phyloP scores from a whole-genome alignment of 2,329 filamentous ascomycete species.

The Geosmithia flava region DNA sequence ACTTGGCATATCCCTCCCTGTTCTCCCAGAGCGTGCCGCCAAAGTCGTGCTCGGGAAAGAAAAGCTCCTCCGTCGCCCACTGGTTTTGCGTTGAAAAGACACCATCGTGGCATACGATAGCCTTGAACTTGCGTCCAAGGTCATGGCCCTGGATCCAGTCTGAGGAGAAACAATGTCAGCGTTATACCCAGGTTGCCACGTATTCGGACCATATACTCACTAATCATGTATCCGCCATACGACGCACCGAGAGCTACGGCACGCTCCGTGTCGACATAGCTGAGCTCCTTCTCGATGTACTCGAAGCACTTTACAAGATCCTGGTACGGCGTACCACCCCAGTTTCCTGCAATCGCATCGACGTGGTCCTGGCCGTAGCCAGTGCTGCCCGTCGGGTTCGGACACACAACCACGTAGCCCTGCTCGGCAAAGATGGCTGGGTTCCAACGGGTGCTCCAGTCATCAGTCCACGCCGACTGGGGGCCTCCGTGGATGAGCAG shows the following conservation, averaged over 20 bases:
- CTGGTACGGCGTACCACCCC: slow-evolving; percentile 76
- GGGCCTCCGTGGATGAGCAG: slow-evolving; percentile 78
- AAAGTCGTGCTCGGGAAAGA: slow-evolving; percentile 59
- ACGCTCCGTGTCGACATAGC: slow-evolving; percentile 55
- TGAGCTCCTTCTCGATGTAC: slow-evolving; percentile 52
- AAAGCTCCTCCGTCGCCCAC: slow-evolving; percentile 56
- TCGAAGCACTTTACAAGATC: slow-evolving; percentile 73
- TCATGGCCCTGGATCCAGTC: slow-evolving; percentile 86
- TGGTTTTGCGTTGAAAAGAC: slow-evolving; percentile 62
- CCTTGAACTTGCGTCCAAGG: slow-evolving; percentile 74
- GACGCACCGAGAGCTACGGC: slow-evolving; percentile 65
- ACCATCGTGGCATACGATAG: slow-evolving; percentile 79
- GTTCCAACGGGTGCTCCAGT: slow-evolving; percentile 79
- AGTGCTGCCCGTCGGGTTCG: slow-evolving; percentile 75
- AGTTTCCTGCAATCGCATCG: slow-evolving; percentile 66
- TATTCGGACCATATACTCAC: slow-evolving; percentile 19
- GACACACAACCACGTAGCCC: slow-evolving; percentile 70
- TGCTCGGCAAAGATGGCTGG: slow-evolving; percentile 77
- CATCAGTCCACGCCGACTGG: slow-evolving; percentile 62
- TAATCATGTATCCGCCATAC: slow-evolving; percentile 69
- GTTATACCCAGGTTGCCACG: not conserved
- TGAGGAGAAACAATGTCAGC: slow-evolving; percentile 7
- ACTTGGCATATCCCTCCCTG: slow-evolving; percentile 51
- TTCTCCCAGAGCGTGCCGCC: slow-evolving; percentile 49
- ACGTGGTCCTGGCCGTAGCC: slow-evolving; percentile 70